phyloP scores from a whole-genome alignment of 768 basidiomycete genomes.

The Rhodotorula kratochvilovae region DNA sequence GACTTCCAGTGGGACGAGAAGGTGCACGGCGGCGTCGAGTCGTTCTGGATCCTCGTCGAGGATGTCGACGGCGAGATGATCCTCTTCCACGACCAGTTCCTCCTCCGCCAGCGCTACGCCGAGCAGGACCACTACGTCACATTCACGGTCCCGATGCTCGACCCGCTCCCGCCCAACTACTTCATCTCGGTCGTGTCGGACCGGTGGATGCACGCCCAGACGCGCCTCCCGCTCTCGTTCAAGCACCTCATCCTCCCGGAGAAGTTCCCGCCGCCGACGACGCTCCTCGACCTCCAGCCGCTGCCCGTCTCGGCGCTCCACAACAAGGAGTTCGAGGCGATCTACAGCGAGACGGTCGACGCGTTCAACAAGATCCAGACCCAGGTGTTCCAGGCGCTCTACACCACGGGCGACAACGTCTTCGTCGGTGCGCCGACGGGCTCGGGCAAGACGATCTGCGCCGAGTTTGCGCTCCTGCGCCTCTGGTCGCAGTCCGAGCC shows the following conservation, averaged over 20 bases:
- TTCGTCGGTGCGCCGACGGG: constrained; percentile 96
- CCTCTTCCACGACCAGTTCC: constrained; percentile 88
- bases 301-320: constrained; percentile 85
- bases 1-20: constrained; percentile 98
- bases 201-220: constrained; percentile 92
- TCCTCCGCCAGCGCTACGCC: constrained; percentile 82
- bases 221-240: constrained; percentile 90
- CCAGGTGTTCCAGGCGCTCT: constrained; percentile 96
- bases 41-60: constrained; percentile 89
- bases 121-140: constrained; percentile 92
- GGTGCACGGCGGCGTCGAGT: constrained; percentile 79
- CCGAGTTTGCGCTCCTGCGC: constrained; percentile 90
- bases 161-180: constrained; percentile 96
- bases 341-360: constrained; percentile 73
- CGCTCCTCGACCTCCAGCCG: constrained; percentile 85
- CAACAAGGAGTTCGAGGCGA: constrained; percentile 82
- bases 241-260: constrained; percentile 96
- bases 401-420: constrained; percentile 91
- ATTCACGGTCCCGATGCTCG: constrained; percentile 91
- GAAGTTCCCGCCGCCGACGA: constrained; percentile 88
- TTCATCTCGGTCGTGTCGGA: constrained; percentile 93
- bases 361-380: constrained; percentile 99
- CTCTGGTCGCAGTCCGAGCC: constrained; percentile 84
- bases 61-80: constrained; percentile 96
- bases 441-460: constrained; percentile 94